A percentile compares a stretch with the other conserved stretches of the same genome.
Evolutionary conservation across 2,329 filamentous ascomycete species (phyloP).

Genomic region (Paracamarosporium sp.): DNA sequence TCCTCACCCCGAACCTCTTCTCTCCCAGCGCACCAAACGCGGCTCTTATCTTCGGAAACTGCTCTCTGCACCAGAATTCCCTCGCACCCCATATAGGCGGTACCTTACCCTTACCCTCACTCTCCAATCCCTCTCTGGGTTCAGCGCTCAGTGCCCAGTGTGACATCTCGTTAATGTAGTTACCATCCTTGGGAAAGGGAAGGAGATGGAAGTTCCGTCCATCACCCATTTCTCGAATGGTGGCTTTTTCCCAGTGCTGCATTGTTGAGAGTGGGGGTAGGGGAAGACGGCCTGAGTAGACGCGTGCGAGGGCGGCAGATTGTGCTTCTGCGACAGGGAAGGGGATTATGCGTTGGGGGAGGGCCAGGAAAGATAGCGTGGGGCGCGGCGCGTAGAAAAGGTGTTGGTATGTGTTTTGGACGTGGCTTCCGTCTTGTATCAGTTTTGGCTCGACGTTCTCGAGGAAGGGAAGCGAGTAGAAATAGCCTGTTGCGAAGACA

Average conservation of each 20-base stretch:
- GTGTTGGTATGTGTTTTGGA: conserved; percentile 78
- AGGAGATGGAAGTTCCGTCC: conserved; percentile 62
- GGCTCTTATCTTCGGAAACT: conserved; percentile 73
- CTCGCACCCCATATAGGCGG: conserved; percentile 75
- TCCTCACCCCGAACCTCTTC: conserved; percentile 62
- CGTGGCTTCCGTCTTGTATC: conserved; percentile 72
- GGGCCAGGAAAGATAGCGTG: conserved; percentile 76
- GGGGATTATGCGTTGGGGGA: conserved; percentile 86
- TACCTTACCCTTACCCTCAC: conserved; percentile 64
- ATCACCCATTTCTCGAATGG: conserved; percentile 52
- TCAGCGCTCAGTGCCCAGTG: conserved; percentile 63
- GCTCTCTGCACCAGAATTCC: conserved; percentile 73
- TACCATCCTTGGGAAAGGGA: conserved; percentile 67
- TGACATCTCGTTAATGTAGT: conserved; percentile 73
- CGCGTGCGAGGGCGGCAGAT: conserved; percentile 75
- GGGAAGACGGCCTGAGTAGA: conserved; percentile 74
- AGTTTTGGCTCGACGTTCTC: conserved; percentile 62
- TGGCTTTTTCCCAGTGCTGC: conserved; percentile 67
- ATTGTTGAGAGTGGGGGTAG: conserved; percentile 72
- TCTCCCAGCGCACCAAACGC: conserved; percentile 73
- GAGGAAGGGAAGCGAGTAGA: conserved; percentile 82
- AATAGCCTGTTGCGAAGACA: conserved; percentile 88
- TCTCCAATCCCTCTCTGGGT: conserved; percentile 46
- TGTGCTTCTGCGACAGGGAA: conserved; percentile 84
- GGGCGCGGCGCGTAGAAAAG: conserved; percentile 78